Evolutionary conservation across 495 filamentous ascomycete species (phyloP).

Genomic region (Penicillium canescens): DNA sequence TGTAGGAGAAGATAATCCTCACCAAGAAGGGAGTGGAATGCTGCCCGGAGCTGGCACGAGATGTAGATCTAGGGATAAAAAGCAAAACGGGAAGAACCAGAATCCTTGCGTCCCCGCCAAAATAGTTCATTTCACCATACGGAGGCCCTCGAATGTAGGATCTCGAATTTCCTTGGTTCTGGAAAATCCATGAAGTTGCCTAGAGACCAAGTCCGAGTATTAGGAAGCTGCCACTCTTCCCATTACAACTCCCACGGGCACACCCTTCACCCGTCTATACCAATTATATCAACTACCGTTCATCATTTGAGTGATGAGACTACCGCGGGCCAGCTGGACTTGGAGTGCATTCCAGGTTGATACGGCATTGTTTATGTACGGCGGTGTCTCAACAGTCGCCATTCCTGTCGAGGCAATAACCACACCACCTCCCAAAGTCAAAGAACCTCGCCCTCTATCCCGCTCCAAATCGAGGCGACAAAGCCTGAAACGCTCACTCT

Average conservation of each 20-base stretch:
- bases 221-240: neutral
- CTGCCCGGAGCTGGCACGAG: slow-evolving; percentile 8
- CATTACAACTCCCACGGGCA: neutral
- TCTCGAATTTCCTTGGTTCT: neutral
- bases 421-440: slow-evolving; percentile 8
- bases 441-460: neutral
- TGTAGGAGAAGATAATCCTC: slow-evolving; percentile 9
- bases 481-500: slow-evolving; percentile 14
- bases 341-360: slow-evolving; percentile 32
- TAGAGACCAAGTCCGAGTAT: neutral
- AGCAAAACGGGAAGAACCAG: slow-evolving; percentile 2
- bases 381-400: slow-evolving; percentile 19
- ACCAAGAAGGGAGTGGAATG: slow-evolving; percentile 15
- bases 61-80: slow-evolving; percentile 24
- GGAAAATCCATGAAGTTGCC: neutral
- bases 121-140: neutral
- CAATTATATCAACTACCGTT: slow-evolving; percentile 5
- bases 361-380: slow-evolving; percentile 31
- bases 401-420: slow-evolving; percentile 19
- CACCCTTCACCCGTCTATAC: neutral
- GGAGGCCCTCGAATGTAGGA: neutral
- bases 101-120: slow-evolving; percentile 4
- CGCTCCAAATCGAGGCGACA: slow-evolving; percentile 8
- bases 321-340: slow-evolving; percentile 20
- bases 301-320: slow-evolving; percentile 19